Evolutionary conservation across 345 rosid species (phyloP).

Genomic region (Boechera stricta): DNA sequence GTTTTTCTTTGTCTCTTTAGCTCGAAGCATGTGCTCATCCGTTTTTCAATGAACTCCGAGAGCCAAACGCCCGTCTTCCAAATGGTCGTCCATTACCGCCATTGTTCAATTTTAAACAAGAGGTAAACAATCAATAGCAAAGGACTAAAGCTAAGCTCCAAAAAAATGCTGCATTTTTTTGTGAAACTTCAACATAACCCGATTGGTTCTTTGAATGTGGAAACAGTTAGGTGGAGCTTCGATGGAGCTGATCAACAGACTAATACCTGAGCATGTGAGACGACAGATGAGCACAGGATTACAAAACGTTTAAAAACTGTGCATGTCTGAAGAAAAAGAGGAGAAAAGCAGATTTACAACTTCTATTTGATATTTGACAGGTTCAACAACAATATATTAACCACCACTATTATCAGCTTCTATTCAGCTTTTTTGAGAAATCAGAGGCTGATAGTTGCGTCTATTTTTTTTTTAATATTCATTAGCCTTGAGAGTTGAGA

Average conservation of each 20-base stretch:
- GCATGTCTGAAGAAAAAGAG: slow-evolving; percentile 20
- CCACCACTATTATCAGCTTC: slow-evolving; percentile 28
- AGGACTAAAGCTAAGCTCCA: background rate
- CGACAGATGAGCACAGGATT: slow-evolving; percentile 52
- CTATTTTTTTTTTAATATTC: background rate
- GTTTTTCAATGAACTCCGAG: slow-evolving; percentile 84
- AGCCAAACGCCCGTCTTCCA: slow-evolving; percentile 71
- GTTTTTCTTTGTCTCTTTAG: slow-evolving; percentile 42
- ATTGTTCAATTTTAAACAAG: slow-evolving; percentile 75
- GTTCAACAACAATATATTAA: slow-evolving; percentile 36
- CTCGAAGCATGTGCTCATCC: slow-evolving; percentile 83
- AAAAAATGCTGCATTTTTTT: background rate
- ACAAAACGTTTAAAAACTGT: background rate
- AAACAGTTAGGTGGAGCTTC: slow-evolving; percentile 68
- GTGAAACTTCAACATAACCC: slow-evolving; percentile 7
- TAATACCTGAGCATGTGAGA: slow-evolving; percentile 70
- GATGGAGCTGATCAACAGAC: slow-evolving; percentile 62
- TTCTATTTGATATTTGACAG: slow-evolving; percentile 28
- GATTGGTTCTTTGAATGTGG: background rate
- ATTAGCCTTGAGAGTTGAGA: background rate
- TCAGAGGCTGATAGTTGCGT: slow-evolving; percentile 23
- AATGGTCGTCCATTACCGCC: slow-evolving; percentile 71
- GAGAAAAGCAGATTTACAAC: slow-evolving; percentile 5
- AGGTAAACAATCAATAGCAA: slow-evolving; percentile 47
- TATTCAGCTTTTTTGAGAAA: slow-evolving; percentile 21